Base-by-base conservation (phyloP, 2,329 filamentous ascomycete genomes). In the Phialophora verrucosa region DNA sequence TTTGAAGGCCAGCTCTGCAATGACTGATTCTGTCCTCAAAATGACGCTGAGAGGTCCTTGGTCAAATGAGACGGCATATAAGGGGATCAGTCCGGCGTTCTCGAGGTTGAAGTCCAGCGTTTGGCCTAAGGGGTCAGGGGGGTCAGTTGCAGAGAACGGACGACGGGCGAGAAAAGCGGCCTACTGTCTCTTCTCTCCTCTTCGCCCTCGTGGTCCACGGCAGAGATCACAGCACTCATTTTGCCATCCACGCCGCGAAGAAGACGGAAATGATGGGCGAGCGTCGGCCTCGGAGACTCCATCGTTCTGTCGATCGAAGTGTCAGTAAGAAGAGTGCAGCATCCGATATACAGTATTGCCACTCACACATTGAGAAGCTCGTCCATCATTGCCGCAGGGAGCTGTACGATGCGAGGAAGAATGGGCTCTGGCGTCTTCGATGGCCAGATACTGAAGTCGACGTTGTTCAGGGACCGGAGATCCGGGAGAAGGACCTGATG, bases 41-140 rank as follows among this genome's bases (percentile, higher is more conserved):
- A 51, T 51, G 49, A 51, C 25, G 49, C 49, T 51, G 49, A 29
- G 25, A 20, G 49, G 49, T 51, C 49, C 49, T 23, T 23, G 49
- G 20, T 27, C 49, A 27, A 51, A 51, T 1, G 49, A 51, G 49
- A 51, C 49, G 23, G 49, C 49, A 17, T 51, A 51, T 8, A 51
- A 27, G 4, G 49, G 49, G 3, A 51, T 27, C 6, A 51, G 23
- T 27, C 49, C 49, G 25, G 49, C 49, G 10, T 20, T 51, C 23
- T 51, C 49, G 10, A 51, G 20, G 20, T 51, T 51, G 25, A 51
- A 51, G 14, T 51, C 49, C 23, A 51, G 4, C 49, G 49, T 51
- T 14, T 5, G 49, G 5, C 49, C 49, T 51, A 44, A 17, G 10
- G 8, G 10, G 11, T 7, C 20, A 32, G 8, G n/a, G n/a, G 8